These are phyloP conservation scores for Ascomycota sp. DNA, from an alignment of 2,329 filamentous ascomycete species.

Conservation along the genomic window DNA sequence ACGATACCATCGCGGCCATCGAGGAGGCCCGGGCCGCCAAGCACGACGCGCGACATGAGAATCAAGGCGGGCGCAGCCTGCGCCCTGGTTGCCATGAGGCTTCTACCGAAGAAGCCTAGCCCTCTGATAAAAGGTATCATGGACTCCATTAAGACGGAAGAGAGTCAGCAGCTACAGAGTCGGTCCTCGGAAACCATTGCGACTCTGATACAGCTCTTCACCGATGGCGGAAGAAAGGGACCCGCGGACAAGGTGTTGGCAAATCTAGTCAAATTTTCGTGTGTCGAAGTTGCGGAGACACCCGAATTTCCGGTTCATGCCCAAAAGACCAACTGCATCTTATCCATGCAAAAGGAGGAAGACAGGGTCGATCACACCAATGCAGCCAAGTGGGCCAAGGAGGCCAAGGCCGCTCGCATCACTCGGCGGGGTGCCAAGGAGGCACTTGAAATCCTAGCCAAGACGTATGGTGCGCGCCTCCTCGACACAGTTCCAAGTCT, in stretches of 20 bases:
- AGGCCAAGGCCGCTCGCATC: constrained; percentile 74
- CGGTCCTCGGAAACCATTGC: constrained; percentile 75
- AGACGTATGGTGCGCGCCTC: constrained; percentile 56
- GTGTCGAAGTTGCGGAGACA: constrained; percentile 91
- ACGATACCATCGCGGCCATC: constrained; percentile 50
- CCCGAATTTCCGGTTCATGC: constrained; percentile 83
- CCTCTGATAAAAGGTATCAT: constrained; percentile 90
- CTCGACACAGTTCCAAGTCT: constrained; percentile 74
- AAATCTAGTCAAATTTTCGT: constrained; percentile 93
- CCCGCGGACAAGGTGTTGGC: constrained; percentile 91
- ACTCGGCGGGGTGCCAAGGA: constrained; percentile 87
- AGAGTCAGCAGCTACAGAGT: constrained; percentile 71
- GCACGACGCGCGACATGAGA: constrained; percentile 61
- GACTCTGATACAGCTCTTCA: constrained; percentile 69
- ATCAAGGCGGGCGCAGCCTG: constrained; percentile 74
- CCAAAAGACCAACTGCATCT: constrained; percentile 54
- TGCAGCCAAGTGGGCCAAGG: constrained; percentile 71
- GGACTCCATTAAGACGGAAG: constrained; percentile 93
- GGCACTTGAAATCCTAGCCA: constrained; percentile 70
- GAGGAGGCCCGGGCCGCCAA: constrained; percentile 64
- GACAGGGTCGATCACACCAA: constrained; percentile 85
- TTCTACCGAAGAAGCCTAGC: constrained; percentile 83
- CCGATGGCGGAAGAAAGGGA: constrained; percentile 54
- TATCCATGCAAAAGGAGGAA: constrained; percentile 94
- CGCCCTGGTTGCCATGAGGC: constrained; percentile 69